Evolutionary conservation across 139 green algal genomes (phyloP).

Genomic region (Chlamydomonas schloesseri): DNA sequence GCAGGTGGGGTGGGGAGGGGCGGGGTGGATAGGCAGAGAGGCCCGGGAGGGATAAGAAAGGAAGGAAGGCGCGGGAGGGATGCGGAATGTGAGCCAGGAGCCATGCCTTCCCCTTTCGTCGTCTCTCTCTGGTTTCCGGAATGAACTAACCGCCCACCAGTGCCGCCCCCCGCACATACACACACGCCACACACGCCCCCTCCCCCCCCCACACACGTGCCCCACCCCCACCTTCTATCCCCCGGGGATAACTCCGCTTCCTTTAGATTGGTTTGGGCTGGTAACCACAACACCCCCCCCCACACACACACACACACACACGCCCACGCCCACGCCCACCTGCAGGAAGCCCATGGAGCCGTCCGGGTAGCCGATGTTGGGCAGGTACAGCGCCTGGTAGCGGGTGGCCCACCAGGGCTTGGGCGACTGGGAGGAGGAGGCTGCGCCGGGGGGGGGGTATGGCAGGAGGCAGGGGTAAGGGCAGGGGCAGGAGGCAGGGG

Average conservation of each 20-base stretch:
- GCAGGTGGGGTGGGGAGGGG: too few relatives aligned
- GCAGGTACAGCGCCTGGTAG: slow-evolving; percentile 54
- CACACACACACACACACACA: neutral
- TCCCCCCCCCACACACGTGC: too few relatives aligned
- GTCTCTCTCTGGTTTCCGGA: too few relatives aligned
- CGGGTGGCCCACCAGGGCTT: slow-evolving; percentile 44
- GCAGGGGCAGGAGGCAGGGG: neutral
- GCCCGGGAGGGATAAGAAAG: neutral
- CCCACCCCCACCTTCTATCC: too few relatives aligned
- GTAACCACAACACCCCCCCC: neutral
- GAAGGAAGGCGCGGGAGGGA: neutral
- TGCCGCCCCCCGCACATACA: too few relatives aligned
- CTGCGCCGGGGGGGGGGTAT: neutral
- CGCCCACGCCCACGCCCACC: neutral
- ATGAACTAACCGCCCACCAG: too few relatives aligned
- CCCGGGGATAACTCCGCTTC: too few relatives aligned
- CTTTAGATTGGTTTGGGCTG: too few relatives aligned
- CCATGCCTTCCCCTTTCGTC: neutral
- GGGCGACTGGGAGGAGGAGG: neutral
- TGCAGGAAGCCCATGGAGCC: slow-evolving; percentile 65
- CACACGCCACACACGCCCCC: too few relatives aligned
- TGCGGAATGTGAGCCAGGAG: neutral
- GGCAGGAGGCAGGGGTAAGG: neutral
- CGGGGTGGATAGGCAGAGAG: neutral
- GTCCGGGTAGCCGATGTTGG: slow-evolving; percentile 53